These are phyloP conservation scores for Blastobotrys attinorum DNA, from an alignment of 805 yeast genomes.

Conservation along the genomic window DNA sequence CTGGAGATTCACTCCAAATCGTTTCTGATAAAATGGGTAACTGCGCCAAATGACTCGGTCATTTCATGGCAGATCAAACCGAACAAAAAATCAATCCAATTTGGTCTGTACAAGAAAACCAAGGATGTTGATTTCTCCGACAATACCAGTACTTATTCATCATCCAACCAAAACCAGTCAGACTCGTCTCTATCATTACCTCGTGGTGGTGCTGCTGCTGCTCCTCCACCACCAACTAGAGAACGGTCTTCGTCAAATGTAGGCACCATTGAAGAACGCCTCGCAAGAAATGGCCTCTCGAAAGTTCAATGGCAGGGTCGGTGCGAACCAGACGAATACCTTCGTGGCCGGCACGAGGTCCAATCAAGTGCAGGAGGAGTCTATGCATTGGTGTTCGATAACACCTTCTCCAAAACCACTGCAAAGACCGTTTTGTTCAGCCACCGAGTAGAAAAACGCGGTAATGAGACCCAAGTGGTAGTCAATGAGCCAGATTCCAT, in stretches of 20 bases:
- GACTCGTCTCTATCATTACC: background rate
- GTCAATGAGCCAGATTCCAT: background rate
- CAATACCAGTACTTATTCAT: background rate
- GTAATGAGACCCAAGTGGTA: background rate
- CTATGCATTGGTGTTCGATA: conserved; percentile 86
- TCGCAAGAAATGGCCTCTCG: conserved; percentile 45
- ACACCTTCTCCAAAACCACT: conserved; percentile 78
- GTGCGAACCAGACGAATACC: conserved; percentile 51
- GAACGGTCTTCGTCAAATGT: background rate
- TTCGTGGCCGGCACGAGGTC: conserved; percentile 55
- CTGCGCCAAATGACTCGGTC: conserved; percentile 56
- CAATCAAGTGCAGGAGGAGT: conserved; percentile 47
- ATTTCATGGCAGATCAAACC: conserved; percentile 82
- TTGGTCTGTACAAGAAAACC: conserved; percentile 24
- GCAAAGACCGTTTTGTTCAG: conserved; percentile 74
- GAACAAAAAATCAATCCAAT: conserved; percentile 49
- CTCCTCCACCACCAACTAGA: background rate
- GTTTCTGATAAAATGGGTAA: conserved; percentile 86
- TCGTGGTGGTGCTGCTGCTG: background rate
- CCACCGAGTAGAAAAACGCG: conserved; percentile 28
- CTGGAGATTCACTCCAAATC: conserved; percentile 86
- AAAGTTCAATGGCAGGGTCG: conserved; percentile 49
- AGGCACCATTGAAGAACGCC: conserved; percentile 35
- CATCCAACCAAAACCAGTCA: background rate
- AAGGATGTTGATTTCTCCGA: conserved; percentile 12